A percentile compares a stretch with the other conserved stretches of the same genome.
phyloP scores from a whole-genome alignment of 164 flowering plant genomes.

The Vitis rupestris region DNA sequence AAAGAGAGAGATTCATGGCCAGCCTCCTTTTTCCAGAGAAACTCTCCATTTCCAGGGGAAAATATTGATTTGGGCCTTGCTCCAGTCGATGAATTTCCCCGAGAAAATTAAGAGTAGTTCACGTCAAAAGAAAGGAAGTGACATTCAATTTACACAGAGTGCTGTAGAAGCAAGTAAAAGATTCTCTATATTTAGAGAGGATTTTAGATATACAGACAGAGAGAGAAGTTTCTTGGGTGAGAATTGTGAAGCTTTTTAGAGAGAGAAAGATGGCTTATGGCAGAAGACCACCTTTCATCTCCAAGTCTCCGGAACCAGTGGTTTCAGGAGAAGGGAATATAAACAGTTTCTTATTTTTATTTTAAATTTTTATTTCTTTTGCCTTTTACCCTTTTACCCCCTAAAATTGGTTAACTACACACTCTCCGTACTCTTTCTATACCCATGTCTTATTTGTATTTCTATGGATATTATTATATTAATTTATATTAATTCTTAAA shows the following conservation, averaged over 20 bases:
- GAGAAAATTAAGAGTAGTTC: background rate
- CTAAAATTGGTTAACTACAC: too few relatives aligned
- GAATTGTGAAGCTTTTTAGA: background rate
- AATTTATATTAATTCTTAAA: too few relatives aligned
- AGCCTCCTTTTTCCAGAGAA: constrained; percentile 19
- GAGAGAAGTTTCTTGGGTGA: background rate
- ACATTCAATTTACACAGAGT: background rate
- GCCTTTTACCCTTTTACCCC: too few relatives aligned
- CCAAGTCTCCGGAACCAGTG: constrained; percentile 5
- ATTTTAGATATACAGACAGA: too few relatives aligned
- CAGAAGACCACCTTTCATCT: constrained; percentile 11
- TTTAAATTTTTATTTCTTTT: too few relatives aligned
- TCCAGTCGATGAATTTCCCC: background rate
- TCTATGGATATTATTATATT: too few relatives aligned
- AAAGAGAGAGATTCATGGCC: constrained; percentile 28
- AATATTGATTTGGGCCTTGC: background rate
- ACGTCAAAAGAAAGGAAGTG: background rate
- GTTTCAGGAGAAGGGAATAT: constrained; percentile 5
- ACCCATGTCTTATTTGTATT: too few relatives aligned
- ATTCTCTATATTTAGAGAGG: background rate
- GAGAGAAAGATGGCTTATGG: constrained; percentile 5
- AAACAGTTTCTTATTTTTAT: constrained; percentile 5
- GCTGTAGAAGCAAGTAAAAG: background rate
- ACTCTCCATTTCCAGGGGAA: constrained; percentile 8
- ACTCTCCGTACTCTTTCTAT: too few relatives aligned